Percentiles rank a stretch among this genome's conserved stretches.
Evolutionary conservation across 2,329 filamentous ascomycete genomes (phyloP).

Genomic region (Ophiocordyceps camponoti-saundersi): DNA sequence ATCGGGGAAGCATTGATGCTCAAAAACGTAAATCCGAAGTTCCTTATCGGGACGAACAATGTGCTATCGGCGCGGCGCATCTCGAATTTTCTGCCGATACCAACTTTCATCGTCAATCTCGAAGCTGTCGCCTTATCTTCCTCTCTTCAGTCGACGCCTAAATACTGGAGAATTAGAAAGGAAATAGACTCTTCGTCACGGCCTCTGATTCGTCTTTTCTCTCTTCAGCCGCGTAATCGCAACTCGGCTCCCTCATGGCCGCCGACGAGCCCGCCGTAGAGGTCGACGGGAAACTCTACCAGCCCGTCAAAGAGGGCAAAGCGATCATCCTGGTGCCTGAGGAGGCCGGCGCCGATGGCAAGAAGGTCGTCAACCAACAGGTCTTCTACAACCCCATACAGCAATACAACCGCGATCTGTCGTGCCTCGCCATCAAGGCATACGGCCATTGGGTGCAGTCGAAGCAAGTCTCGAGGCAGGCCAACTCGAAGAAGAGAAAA

Average conservation of each 20-base stretch:
- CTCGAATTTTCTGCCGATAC: too few relatives aligned
- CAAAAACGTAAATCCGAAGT: too few relatives aligned
- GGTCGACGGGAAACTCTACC: slow-evolving; percentile 29
- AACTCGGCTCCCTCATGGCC: slow-evolving; percentile 3
- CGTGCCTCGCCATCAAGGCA: slow-evolving; percentile 77
- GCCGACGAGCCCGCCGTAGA: slow-evolving; percentile 9
- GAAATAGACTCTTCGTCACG: not conserved
- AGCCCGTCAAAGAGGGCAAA: slow-evolving; percentile 35
- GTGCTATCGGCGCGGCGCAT: too few relatives aligned
- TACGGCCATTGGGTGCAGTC: slow-evolving; percentile 55
- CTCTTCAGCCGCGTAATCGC: not conserved
- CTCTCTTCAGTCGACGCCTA: too few relatives aligned
- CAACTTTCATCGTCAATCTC: too few relatives aligned
- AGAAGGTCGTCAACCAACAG: slow-evolving; percentile 48
- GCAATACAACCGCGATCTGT: slow-evolving; percentile 94
- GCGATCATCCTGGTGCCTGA: slow-evolving; percentile 39
- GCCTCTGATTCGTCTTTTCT: not conserved
- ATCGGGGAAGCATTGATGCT: too few relatives aligned
- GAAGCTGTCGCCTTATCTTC: too few relatives aligned
- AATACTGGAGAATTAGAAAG: not conserved
- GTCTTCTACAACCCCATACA: slow-evolving; percentile 99
- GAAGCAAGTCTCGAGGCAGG: slow-evolving; percentile 13
- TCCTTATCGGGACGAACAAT: too few relatives aligned
- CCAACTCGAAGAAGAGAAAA: slow-evolving; percentile 30
- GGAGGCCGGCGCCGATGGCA: slow-evolving; percentile 24